phyloP scores from a whole-genome alignment of 768 basidiomycete genomes.

The Xanthoconium stramineum region DNA sequence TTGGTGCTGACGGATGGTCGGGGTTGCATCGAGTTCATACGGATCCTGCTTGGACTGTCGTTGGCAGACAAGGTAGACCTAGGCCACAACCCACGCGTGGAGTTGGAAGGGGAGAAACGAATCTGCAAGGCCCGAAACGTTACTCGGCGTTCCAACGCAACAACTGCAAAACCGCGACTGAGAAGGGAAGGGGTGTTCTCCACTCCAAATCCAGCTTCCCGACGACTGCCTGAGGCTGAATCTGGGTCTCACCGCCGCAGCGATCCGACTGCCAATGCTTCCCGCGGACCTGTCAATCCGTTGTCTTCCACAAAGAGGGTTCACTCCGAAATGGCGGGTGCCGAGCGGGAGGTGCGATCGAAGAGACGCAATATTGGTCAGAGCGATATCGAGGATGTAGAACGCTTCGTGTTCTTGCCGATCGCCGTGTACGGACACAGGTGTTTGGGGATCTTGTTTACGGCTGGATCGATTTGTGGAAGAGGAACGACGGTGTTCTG shows the following conservation, averaged over 20 bases:
- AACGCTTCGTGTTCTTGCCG: neutral
- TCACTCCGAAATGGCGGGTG: neutral
- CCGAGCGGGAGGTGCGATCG: neutral
- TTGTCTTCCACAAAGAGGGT: neutral
- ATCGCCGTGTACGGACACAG: neutral
- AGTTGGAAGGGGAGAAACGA: neutral
- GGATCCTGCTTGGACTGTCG: constrained; percentile 11
- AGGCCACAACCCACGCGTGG: constrained; percentile 4
- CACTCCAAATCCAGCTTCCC: neutral
- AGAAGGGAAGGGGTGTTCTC: neutral
- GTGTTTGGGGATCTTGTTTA: constrained; percentile 8
- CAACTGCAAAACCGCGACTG: neutral
- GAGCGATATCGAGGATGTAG: neutral
- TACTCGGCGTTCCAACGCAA: neutral
- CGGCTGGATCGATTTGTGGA: constrained; percentile 11
- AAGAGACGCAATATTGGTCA: neutral
- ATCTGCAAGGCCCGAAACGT: neutral
- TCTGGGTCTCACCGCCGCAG: neutral
- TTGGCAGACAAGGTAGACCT: constrained; percentile 4
- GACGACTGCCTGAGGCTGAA: neutral
- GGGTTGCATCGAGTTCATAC: constrained; percentile 12
- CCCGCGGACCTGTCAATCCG: neutral
- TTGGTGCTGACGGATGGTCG: constrained; percentile 6
- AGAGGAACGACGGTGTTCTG: constrained; percentile 8
- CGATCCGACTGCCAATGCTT: neutral